Conservation (phyloP, 140 eudicot genomes). For the Stevia rebaudiana region DNA sequence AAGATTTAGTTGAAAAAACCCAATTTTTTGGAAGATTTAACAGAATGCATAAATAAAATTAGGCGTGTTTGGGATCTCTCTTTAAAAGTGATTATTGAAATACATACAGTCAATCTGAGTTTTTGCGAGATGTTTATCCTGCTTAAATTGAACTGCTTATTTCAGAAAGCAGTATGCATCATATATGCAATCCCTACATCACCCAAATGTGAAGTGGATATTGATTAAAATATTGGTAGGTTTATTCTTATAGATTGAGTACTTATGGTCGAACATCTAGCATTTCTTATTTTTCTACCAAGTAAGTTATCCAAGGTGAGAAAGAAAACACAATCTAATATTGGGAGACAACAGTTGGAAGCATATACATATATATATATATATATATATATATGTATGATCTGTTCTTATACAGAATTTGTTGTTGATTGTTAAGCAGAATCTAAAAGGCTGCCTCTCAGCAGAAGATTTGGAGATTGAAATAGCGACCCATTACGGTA, state of each 20-base stretch:
- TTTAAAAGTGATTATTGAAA: no score
- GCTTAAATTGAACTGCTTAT: background rate
- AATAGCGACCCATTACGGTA: slow-evolving; percentile 61
- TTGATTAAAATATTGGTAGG: background rate
- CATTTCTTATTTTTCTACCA: background rate
- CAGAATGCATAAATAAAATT: slow-evolving; percentile 7
- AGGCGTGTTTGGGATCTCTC: no score
- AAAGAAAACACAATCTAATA: background rate
- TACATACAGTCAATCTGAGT: background rate
- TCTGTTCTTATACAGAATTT: no score
- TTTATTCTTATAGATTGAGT: background rate
- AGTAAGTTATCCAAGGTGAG: background rate
- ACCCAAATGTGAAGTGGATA: background rate
- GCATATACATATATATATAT: no score
- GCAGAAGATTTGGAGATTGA: slow-evolving; percentile 56
- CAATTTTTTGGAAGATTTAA: background rate
- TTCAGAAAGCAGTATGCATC: background rate
- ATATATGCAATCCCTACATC: background rate
- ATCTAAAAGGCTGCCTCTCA: slow-evolving; percentile 36
- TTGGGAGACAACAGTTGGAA: background rate
- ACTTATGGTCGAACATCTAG: background rate
- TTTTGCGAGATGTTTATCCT: background rate
- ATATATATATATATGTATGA: no score
- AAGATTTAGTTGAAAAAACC: background rate
- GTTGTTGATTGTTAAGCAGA: slow-evolving; percentile 17